Evolutionary conservation across 179 eudicot species (phyloP), one percentile per base, ranked within the genome.

Genomic region (Dionaea muscipula): DNA sequence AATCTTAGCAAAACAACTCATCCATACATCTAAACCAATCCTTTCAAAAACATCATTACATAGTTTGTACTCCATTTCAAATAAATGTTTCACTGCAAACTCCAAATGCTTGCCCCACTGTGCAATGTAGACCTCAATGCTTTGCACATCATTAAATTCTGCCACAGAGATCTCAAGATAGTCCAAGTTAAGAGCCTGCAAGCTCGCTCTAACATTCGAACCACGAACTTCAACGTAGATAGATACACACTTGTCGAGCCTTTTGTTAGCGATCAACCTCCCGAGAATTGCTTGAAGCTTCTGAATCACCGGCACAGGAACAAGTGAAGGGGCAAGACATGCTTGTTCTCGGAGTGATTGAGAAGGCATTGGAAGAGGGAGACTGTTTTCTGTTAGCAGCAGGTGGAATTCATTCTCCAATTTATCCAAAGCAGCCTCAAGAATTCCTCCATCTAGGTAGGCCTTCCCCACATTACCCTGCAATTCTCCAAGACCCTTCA

Each of bases 91-190:
- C 62, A 87, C 88, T 0, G 98, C 98, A 76, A 91, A 87, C 72
- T 91, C 96, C 74, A 91, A 82, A 70, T 91, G 96, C 69, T 75
- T 80, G 37, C 96, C 94, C 98, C 98, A 91, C 61, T 91, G 75
- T 63, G 82, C 49, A 25, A 91, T 87, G 61, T 91, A 82, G 51
- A 78, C 86, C 65, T 91, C 98, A 46, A 91, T 87, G 72, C 94
- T 91, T 70, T 83, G 88, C 64, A 87, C 96, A 47, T 79, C 76
- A 43, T 81, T 91, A 57, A 91, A 84, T 56, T 91, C 94, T 1
- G 96, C 81, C 1, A 81, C 58, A 4, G 98, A 77, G 25, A 91
- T 84, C 65, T 91, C 98, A 41, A 91, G 84, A 66, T 91, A 91
- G 70, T 91, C 98, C 76, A 91, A 70, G 61, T 82, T 75, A 49